Base-by-base conservation (phyloP, 2,329 filamentous ascomycete species). In the Scedosporium boydii region DNA sequence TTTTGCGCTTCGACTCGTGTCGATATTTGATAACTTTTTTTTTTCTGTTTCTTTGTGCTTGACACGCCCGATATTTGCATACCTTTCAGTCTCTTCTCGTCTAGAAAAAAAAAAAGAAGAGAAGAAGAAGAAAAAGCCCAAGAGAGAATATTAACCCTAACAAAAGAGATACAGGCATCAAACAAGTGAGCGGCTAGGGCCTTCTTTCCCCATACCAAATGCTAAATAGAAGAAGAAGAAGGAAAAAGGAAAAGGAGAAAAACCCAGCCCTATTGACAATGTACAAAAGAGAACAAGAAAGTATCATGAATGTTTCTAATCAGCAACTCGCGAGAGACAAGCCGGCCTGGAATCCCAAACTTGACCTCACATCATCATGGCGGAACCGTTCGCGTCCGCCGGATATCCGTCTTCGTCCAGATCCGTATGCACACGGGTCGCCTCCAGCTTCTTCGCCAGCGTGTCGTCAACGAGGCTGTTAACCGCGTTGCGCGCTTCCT, bases 401-500 rank as follows among this genome's bases (percentile, higher is more conserved):
- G 46, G n/a, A 51, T 16, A 14, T 26, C 44, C 18, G 51, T 59
- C 59, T 29, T 57, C 58, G 18, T 38, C 29, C 14, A 42, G 23
- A 27, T 55, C 51, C 18, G 23, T 23, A 23, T 55, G 51, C 12
- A 55, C 51, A 23, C 51, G 51, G 21, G 51, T 55, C 12, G 51
- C 51, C 51, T 23, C 51, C 5, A 55, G 51, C 51, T 55, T 55
- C 46, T 60, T 60, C 16, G 64, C 62, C 46, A 58, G 59, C 23
- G 58, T 53, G 29, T 72, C 70, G 48, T 77, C 76, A 57, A 70
- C 65, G 9, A 71, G 65, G 38, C 65, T 68, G 58, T 73, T 69
- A 26, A 76, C 67, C 63, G 75, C 69, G 7, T 67, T 64, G 55
- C 74, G 71, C 18, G 76, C 77, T 27, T 71, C 70, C 34, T 77